Evolutionary conservation across 257 asterid genomes (phyloP), one percentile per base, ranked within the genome.

Genomic region (Scutellaria barbata): DNA sequence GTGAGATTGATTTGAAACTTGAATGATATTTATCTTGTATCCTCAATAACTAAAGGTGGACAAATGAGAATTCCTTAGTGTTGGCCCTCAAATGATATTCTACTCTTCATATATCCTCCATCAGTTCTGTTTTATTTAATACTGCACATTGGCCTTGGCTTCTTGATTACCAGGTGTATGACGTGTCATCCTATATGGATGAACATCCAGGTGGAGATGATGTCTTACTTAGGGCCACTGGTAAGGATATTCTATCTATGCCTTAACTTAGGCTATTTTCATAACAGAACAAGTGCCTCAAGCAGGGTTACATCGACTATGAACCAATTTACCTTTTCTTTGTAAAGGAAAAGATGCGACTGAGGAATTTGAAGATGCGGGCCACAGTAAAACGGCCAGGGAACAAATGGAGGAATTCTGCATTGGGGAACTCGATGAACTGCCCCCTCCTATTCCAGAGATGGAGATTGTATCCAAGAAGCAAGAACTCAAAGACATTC

Each of bases 171-270:
- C 92, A 93, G 98, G 95, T 93, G 20, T 94, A 94, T 64, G 98
- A 94, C 37, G 92, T 94, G 64, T 84, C 98, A 35, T 10, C 92
- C 10, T 94, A 94, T 81, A 56, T 94, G 80, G 89, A 94, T 11
- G 98, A 94, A 42, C 98, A 91, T 74, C 98, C 98, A n/a, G 98
- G 98, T 1, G 98, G 98, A 66, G 96, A 89, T 57, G 98, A 91
- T 78, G 91, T 90, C 67, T 48, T 94, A 66, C 85, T 89, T 39
- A 48, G 70, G 35, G 86, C 84, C 73, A 73, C 95, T 68, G 96
- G 98, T 93, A 82, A 52, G 63, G 30, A 14, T 58, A 64, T 45
- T 18, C 52, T 63, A 47, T 14, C 0, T 22, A 1, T 68, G 50
- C 73, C 72, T 72, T 22, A 22, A 22, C 0, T 0, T 42, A 42